phyloP scores from a whole-genome alignment of 2,329 filamentous ascomycete genomes.

The Blastomyces percursus region DNA sequence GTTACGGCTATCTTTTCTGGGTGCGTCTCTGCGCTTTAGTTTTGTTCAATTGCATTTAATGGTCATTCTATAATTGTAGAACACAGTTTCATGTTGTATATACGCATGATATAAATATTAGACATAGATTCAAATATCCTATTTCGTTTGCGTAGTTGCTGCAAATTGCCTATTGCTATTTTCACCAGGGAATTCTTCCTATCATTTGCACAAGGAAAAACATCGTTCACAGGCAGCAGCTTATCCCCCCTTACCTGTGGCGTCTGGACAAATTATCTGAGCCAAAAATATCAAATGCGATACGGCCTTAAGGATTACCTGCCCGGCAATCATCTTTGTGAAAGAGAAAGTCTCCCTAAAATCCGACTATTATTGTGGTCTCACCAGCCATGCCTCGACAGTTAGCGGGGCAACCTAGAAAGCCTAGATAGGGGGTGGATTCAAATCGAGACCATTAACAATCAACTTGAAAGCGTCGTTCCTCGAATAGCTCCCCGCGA shows the following conservation, averaged over 20 bases:
- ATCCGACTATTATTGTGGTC: neutral
- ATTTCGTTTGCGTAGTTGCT: neutral
- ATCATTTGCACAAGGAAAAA: neutral
- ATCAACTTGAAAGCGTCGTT: constrained; percentile 52
- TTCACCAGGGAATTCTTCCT: neutral
- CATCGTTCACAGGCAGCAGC: neutral
- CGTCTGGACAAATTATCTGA: neutral
- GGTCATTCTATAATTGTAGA: neutral
- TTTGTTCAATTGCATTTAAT: neutral
- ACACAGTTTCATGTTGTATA: neutral
- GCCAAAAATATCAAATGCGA: neutral
- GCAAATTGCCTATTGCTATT: neutral
- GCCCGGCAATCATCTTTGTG: neutral
- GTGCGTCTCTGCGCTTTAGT: neutral
- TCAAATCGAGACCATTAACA: constrained; percentile 50
- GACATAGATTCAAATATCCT: neutral
- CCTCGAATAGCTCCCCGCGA: constrained; percentile 74
- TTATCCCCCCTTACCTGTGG: neutral
- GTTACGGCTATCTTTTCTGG: neutral
- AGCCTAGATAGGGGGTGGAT: constrained; percentile 40
- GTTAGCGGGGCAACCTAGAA: neutral
- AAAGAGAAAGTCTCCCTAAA: neutral
- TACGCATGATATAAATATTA: neutral
- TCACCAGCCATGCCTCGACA: neutral
- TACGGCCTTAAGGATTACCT: neutral